These are phyloP conservation scores for Infundibulicybe gibba DNA, from an alignment of 768 basidiomycete genomes.

Conservation along the genomic window DNA sequence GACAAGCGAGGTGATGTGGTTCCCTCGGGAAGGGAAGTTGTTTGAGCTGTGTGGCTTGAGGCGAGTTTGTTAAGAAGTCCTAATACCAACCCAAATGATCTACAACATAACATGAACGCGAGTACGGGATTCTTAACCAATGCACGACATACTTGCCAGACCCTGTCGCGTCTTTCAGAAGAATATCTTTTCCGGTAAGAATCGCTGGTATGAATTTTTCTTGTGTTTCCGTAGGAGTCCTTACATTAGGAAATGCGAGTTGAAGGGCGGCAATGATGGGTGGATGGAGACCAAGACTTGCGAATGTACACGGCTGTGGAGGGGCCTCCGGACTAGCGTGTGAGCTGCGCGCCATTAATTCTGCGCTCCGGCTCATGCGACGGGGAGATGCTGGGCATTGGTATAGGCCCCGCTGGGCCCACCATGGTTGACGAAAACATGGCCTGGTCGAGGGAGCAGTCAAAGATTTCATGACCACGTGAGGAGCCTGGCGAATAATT, in stretches of 20 bases:
- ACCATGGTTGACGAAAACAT: conserved; percentile 15
- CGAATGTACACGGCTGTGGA: conserved; percentile 29
- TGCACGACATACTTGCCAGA: conserved; percentile 67
- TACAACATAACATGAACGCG: conserved; percentile 18
- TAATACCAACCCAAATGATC: conserved; percentile 70
- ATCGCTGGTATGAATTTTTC: conserved; percentile 59
- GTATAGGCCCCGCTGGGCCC: conserved; percentile 10
- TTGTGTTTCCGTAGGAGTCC: conserved; percentile 57
- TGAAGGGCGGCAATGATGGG: conserved; percentile 46
- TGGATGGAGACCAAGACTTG: conserved; percentile 49
- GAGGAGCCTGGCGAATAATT: no score
- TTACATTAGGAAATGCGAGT: conserved; percentile 59
- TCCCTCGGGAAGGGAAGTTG: conserved; percentile 14
- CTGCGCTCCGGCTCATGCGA: conserved; percentile 19
- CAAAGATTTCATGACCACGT: background rate
- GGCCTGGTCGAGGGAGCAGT: conserved; percentile 15
- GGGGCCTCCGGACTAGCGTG: background rate
- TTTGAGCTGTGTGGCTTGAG: conserved; percentile 16
- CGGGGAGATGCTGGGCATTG: conserved; percentile 7
- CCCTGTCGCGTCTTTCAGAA: conserved; percentile 71
- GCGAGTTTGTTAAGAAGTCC: conserved; percentile 59
- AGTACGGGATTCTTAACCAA: conserved; percentile 1
- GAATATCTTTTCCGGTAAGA: conserved; percentile 50
- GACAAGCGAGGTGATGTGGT: conserved; percentile 49
- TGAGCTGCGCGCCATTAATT: conserved; percentile 11